Percentiles rank a stretch among this genome's conserved stretches.
Evolutionary conservation across 2,329 filamentous ascomycete genomes (phyloP).

Genomic region (Dactylellina leptospora): DNA sequence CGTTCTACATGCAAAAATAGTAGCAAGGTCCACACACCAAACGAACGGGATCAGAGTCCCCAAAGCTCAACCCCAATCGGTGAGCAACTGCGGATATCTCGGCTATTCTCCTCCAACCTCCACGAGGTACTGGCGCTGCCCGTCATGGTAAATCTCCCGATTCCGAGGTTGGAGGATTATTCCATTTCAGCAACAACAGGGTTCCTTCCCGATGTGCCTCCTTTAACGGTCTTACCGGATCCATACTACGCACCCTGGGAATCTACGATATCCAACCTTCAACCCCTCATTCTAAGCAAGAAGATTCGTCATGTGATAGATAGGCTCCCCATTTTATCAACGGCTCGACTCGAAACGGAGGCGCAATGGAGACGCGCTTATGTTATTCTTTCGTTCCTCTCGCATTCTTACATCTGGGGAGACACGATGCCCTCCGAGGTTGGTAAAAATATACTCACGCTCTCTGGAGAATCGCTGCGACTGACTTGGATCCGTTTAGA

Average conservation of each 20-base stretch:
- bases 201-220: conserved; percentile 84
- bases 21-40: no score
- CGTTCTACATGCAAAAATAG: no score
- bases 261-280: conserved; percentile 81
- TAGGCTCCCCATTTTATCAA: conserved; percentile 81
- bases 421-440: conserved; percentile 78
- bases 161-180: conserved; percentile 76
- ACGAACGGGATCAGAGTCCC: no score
- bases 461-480: not conserved
- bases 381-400: conserved; percentile 77
- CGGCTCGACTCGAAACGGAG: conserved; percentile 79
- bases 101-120: no score
- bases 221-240: conserved; percentile 81
- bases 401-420: conserved; percentile 91
- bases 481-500: conserved; percentile 59
- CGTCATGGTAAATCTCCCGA: conserved; percentile 65
- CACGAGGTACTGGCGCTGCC: no score
- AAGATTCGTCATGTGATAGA: conserved; percentile 82
- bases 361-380: conserved; percentile 92
- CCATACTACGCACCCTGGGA: conserved; percentile 97
- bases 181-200: conserved; percentile 80
- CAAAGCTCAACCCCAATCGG: no score
- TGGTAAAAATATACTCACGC: conserved; percentile 52
- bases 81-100: no score
- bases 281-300: conserved; percentile 84